Conservation (phyloP, 768 basidiomycete genomes). For the Lentinula boryana region DNA sequence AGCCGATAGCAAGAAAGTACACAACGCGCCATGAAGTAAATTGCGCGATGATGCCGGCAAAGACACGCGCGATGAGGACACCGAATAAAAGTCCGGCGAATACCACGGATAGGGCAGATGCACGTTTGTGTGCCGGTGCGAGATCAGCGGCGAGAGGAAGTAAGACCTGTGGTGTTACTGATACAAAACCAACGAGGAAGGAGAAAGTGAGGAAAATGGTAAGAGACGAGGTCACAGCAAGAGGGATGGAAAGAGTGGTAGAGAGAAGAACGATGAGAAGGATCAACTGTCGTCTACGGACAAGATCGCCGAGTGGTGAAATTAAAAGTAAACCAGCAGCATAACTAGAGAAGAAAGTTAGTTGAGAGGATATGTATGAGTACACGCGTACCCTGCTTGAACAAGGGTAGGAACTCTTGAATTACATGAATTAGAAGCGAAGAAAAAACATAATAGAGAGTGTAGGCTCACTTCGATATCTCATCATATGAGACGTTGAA, state of each 20-base stretch:
- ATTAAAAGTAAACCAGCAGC: constrained; percentile 69
- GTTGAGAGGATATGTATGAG: neutral
- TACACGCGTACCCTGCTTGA: constrained; percentile 51
- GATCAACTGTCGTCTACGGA: constrained; percentile 68
- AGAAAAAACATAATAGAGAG: constrained; percentile 7
- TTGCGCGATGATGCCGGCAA: constrained; percentile 71
- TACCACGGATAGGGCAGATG: constrained; percentile 71
- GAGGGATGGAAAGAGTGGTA: constrained; percentile 60
- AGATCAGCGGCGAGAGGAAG: constrained; percentile 77
- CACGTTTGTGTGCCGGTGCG: constrained; percentile 67
- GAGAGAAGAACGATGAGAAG: constrained; percentile 51
- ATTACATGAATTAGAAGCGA: constrained; percentile 13
- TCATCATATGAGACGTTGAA: constrained; percentile 33
- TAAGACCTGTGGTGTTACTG: constrained; percentile 74
- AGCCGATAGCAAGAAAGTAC: constrained; percentile 72
- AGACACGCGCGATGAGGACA: constrained; percentile 65
- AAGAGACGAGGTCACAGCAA: constrained; percentile 56
- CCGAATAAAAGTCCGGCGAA: constrained; percentile 66
- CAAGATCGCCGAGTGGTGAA: constrained; percentile 78
- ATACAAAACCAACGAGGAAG: constrained; percentile 65
- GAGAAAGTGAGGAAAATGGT: constrained; percentile 59
- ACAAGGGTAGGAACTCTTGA: constrained; percentile 57
- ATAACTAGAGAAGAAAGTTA: constrained; percentile 37
- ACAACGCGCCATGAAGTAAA: constrained; percentile 68
- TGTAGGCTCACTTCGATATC: constrained; percentile 28